Percentiles rank a stretch among this genome's conserved stretches.
Evolutionary conservation across 306 rosid genomes (phyloP).

Genomic region (Canavalia ensiformis): DNA sequence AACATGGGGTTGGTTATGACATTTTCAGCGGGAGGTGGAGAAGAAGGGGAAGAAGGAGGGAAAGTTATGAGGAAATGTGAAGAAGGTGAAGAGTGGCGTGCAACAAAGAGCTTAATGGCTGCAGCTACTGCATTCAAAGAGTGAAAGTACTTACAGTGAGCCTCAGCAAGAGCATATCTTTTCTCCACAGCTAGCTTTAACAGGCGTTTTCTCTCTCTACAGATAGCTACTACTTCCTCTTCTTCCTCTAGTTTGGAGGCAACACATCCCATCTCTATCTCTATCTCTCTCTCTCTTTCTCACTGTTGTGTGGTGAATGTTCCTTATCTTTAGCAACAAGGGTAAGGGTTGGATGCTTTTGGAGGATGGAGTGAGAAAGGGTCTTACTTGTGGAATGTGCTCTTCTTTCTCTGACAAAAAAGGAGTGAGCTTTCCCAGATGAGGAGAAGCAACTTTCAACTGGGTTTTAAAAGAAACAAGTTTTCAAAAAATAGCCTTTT

Average conservation of each 20-base stretch:
- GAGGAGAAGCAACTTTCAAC: slow-evolving; percentile 48
- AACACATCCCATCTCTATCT: slow-evolving; percentile 79
- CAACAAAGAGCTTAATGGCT: slow-evolving; percentile 81
- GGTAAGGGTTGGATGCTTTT: slow-evolving; percentile 40
- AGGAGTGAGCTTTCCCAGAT: slow-evolving; percentile 55
- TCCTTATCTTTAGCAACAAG: slow-evolving; percentile 14
- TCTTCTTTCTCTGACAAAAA: slow-evolving; percentile 59
- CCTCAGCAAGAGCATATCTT: slow-evolving; percentile 87
- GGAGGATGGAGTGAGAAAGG: slow-evolving; percentile 57
- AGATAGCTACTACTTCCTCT: slow-evolving; percentile 78
- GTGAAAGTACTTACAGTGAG: slow-evolving; percentile 85
- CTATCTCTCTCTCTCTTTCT: slow-evolving; percentile 34
- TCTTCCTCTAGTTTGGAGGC: slow-evolving; percentile 97
- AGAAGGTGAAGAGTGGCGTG: slow-evolving; percentile 87
- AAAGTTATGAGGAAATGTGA: slow-evolving; percentile 89
- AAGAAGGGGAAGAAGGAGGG: slow-evolving; percentile 69
- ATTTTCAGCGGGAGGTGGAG: slow-evolving; percentile 60
- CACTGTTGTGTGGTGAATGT: slow-evolving; percentile 21
- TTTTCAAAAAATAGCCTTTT: slow-evolving; percentile 52
- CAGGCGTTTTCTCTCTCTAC: slow-evolving; percentile 85
- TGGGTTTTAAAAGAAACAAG: slow-evolving; percentile 50
- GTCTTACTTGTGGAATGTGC: slow-evolving; percentile 56
- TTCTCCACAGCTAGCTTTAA: slow-evolving; percentile 85
- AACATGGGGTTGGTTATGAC: slow-evolving; percentile 85
- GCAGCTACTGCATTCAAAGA: slow-evolving; percentile 84